Percentiles rank a stretch among this genome's conserved stretches.
Evolutionary conservation across 2,329 filamentous ascomycete genomes (phyloP).

Genomic region (Cordyceps cateniannulata): DNA sequence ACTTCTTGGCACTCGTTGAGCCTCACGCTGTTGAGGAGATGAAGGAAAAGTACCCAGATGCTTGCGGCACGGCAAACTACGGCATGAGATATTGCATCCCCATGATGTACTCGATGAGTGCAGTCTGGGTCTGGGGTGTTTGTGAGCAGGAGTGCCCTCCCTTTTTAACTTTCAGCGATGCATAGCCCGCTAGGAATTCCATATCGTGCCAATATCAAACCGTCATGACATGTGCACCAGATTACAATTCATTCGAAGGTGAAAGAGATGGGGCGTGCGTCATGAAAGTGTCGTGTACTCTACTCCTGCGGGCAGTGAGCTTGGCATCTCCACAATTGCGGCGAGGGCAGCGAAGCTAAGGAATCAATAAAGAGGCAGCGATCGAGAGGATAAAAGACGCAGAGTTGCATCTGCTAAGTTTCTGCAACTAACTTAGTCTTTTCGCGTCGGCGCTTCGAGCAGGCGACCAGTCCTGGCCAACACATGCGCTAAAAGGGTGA

Average conservation of each 20-base stretch:
- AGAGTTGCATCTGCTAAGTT: background rate
- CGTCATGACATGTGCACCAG: background rate
- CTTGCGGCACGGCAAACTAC: constrained; percentile 34
- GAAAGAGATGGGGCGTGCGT: background rate
- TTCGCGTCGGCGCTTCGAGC: background rate
- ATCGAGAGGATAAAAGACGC: background rate
- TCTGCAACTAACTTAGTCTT: background rate
- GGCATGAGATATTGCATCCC: constrained; percentile 24
- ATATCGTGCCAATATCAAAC: background rate
- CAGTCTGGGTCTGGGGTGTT: constrained; percentile 33
- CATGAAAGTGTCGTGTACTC: background rate
- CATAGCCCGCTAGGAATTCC: constrained; percentile 17
- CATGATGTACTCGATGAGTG: constrained; percentile 30
- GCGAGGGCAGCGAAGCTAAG: background rate
- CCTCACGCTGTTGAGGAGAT: constrained; percentile 46
- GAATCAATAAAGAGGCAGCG: too few species aligned
- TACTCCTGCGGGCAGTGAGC: background rate
- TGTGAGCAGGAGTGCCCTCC: constrained; percentile 26
- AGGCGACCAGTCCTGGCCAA: background rate
- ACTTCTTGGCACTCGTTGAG: constrained; percentile 53
- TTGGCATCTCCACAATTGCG: background rate
- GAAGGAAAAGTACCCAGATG: constrained; percentile 22
- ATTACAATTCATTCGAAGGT: background rate
- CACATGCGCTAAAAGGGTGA: background rate
- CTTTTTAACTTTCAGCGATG: constrained; percentile 31